Base-by-base conservation (phyloP, 2,329 filamentous ascomycete genomes). In the Fusarium domesticum region DNA sequence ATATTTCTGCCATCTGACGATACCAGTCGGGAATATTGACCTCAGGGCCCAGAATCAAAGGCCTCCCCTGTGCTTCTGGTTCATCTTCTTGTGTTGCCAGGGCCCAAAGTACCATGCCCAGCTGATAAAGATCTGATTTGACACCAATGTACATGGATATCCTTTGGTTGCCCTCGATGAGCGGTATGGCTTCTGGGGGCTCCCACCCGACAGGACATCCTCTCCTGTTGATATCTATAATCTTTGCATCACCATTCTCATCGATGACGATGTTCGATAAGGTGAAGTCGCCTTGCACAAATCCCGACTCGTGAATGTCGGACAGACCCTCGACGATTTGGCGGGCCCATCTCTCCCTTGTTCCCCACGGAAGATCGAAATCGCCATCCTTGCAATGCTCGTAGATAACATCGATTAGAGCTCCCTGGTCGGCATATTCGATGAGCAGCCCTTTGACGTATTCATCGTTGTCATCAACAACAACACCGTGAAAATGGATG, bases 141-240 rank as follows among this genome's bases (percentile, higher is more conserved):
- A 96, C 90, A 11, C 93, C 92, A 63, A 98, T 97, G 62, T 95
- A 96, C 85, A 97, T 96, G 35, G 88, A 87, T 41, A 98, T 91
- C 20, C 89, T 81, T 66, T 96, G 91, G 45, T 87, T 88, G 65
- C 84, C 91, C 53, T 92, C 84, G 48, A 97, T 89, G 43, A 97
- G 81, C 6, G 81, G 79, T 14, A 84, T 85, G 43, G 95, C 86
- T 68, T 98, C 93, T 5, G 93, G 93, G 3, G 93, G 91, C 57
- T 98, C 93, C 93, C 93, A 98, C 18, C 92, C 92, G 5, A 97
- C 88, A 0, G 93, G 93, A 60, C 93, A 98, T n/a, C 93, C 93
- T 58, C 93, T 79, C 43, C 93, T 80, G 70, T 98, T 98, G 71
- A 98, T 96, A 67, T 98, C 93, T 62, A 98, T 98, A 55, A 98